Base-by-base conservation (phyloP, 2,329 filamentous ascomycete species). In the Verticillium albo-atrum region DNA sequence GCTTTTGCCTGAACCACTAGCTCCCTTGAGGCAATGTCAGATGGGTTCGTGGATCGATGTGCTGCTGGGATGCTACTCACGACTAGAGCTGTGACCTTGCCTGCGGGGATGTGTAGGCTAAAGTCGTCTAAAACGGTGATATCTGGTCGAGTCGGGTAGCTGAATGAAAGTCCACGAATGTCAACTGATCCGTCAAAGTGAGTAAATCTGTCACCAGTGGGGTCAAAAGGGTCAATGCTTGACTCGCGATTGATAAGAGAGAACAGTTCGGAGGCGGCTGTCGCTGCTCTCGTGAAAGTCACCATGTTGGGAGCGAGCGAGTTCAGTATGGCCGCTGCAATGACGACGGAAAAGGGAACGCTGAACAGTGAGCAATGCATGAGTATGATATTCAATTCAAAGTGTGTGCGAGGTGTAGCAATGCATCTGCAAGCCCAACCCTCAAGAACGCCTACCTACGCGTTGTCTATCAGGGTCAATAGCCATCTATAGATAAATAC, bases 1-100 rank as follows among this genome's bases (percentile, higher is more conserved):
- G 53, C 81, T 84, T 64, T 87, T 87, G 0, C 84, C 83, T 3
- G 77, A 83, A 0, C 85, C 85, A 23, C 81, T 85, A 2, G 80
- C 73, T 0, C 85, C 85, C 6, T 87, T 82, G 6, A 86, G 75
- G 7, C 10, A 6, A 15, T 9, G 23, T 25, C 28, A 30, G 28
- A 30, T 30, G 28, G 28, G 28, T 30, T 9, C 28, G 28, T 30
- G 28, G 9, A 6, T 34, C 15, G 25, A 56, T 9, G n/a, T 23
- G 32, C 42, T 28, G 5, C 6, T 32, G 23, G 12, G n/a, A 51
- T 14, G 28, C 28, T 30, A 59, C 63, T 60, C 58, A 63, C 66
- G 32, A 69, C 67, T 7, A 69, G 57, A 1, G 68, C 68, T 2
- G 67, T 68, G 12, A 69, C 72, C 58, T 75, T 74, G 23, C 70